A percentile compares a stretch with the other conserved stretches of the same genome.
Conservation (phyloP, 2,329 filamentous ascomycete species). For the Aspergillus fructus region DNA sequence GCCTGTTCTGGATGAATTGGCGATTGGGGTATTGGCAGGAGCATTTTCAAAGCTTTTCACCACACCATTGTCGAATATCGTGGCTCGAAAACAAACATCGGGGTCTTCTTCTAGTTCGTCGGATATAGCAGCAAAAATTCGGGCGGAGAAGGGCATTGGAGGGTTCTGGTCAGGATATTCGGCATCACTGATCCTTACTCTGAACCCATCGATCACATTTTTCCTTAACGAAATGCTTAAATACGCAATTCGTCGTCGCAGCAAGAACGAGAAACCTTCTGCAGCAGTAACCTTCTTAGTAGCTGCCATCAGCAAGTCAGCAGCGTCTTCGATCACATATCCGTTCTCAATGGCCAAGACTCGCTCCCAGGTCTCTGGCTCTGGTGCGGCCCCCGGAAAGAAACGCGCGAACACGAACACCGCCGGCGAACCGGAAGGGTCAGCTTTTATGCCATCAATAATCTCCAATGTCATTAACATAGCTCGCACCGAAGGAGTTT, state of each 20-base stretch:
- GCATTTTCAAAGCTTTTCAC: slow-evolving; percentile 73
- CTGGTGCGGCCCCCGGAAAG: slow-evolving; percentile 21
- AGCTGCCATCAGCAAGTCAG: slow-evolving; percentile 75
- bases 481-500: slow-evolving; percentile 62
- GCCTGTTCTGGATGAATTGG: slow-evolving; percentile 69
- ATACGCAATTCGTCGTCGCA: slow-evolving; percentile 55
- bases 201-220: slow-evolving; percentile 86
- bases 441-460: slow-evolving; percentile 50
- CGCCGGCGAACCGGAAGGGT: slow-evolving; percentile 8
- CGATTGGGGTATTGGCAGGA: slow-evolving; percentile 68
- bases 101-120: slow-evolving; percentile 37
- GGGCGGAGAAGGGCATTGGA: slow-evolving; percentile 65
- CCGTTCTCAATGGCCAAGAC: slow-evolving; percentile 85
- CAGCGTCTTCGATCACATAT: slow-evolving; percentile 76
- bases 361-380: slow-evolving; percentile 61
- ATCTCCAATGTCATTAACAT: slow-evolving; percentile 62
- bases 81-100: slow-evolving; percentile 76
- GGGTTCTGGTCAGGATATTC: slow-evolving; percentile 91
- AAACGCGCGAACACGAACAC: slow-evolving; percentile 23
- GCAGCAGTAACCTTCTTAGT: slow-evolving; percentile 61
- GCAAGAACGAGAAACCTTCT: slow-evolving; percentile 54
- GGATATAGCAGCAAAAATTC: slow-evolving; percentile 65
- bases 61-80: slow-evolving; percentile 77
- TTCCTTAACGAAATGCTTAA: slow-evolving; percentile 74
- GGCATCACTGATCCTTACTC: slow-evolving; percentile 72